Conservation (phyloP, 228 moss, liverwort and hornwort species). For the Sphagnum magellanicum region DNA sequence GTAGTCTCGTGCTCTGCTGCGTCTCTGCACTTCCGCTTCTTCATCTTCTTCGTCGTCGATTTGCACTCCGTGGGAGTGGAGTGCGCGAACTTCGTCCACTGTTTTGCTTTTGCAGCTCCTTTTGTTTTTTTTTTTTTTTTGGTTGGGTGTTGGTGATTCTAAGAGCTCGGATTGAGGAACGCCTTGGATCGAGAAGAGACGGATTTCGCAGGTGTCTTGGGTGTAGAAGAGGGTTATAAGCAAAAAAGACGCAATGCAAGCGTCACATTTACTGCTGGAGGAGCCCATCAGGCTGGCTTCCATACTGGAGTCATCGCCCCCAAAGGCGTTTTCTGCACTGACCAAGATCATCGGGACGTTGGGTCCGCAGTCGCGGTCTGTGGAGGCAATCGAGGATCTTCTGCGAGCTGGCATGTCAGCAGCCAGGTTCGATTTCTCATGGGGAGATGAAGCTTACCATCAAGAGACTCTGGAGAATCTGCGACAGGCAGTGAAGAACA, state of each 20-base stretch:
- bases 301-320: conserved; percentile 76
- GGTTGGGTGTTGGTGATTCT: too few relatives aligned
- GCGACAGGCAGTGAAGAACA: conserved; percentile 84
- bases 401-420: conserved; percentile 91
- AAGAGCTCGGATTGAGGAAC: too few relatives aligned
- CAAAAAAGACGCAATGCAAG: conserved; percentile 52
- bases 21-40: too few relatives aligned
- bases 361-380: conserved; percentile 84
- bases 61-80: too few relatives aligned
- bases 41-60: too few relatives aligned
- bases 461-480: conserved; percentile 91
- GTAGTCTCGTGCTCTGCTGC: too few relatives aligned
- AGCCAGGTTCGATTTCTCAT: conserved; percentile 92
- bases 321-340: conserved; percentile 64
- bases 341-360: conserved; percentile 94
- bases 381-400: conserved; percentile 78
- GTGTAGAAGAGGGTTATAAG: neutral
- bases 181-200: too few relatives aligned
- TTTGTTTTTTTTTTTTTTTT: too few relatives aligned
- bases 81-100: too few relatives aligned
- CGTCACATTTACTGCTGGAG: conserved; percentile 75
- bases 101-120: too few relatives aligned
- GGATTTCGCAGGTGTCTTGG: too few relatives aligned
- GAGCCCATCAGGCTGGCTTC: conserved; percentile 99
- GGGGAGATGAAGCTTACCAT: conserved; percentile 83